phyloP scores from a whole-genome alignment of 345 rosid species.

The Gossypium ekmanianum region DNA sequence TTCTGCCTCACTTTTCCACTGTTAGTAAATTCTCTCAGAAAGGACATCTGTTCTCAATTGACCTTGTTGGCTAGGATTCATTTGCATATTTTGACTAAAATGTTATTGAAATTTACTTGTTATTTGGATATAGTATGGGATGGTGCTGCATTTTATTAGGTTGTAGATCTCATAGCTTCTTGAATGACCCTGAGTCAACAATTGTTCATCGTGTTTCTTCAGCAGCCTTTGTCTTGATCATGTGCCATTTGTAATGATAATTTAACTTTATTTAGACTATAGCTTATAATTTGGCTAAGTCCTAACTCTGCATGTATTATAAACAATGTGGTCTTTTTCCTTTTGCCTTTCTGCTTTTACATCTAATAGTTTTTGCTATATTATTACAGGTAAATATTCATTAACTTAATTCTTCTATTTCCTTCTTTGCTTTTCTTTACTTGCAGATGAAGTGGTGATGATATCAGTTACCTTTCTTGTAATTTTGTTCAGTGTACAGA shows the following conservation, averaged over 20 bases:
- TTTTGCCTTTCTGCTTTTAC: constrained; percentile 4
- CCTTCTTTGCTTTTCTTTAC: constrained; percentile 18
- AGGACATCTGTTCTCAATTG: not conserved
- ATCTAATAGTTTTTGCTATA: not conserved
- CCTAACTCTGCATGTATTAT: not conserved
- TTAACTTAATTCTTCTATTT: constrained; percentile 25
- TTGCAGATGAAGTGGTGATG: constrained; percentile 91
- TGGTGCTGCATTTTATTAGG: not conserved
- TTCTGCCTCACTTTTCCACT: not conserved
- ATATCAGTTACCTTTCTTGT: constrained; percentile 87
- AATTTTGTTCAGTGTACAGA: constrained; percentile 91
- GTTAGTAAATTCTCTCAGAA: not conserved
- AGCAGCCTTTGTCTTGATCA: not conserved
- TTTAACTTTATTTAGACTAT: not conserved
- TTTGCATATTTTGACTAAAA: not conserved
- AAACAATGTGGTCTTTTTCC: not conserved
- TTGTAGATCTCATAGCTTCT: not conserved
- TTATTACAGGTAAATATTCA: constrained; percentile 9
- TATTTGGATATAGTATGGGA: not conserved
- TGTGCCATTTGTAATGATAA: not conserved
- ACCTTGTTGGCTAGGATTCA: not conserved
- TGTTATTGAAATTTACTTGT: not conserved
- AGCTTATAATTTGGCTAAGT: not conserved
- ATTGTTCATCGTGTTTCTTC: not conserved
- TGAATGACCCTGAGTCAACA: not conserved